Evolutionary conservation across 257 asterid genomes (phyloP).

Genomic region (Paraleonurus japonicus): DNA sequence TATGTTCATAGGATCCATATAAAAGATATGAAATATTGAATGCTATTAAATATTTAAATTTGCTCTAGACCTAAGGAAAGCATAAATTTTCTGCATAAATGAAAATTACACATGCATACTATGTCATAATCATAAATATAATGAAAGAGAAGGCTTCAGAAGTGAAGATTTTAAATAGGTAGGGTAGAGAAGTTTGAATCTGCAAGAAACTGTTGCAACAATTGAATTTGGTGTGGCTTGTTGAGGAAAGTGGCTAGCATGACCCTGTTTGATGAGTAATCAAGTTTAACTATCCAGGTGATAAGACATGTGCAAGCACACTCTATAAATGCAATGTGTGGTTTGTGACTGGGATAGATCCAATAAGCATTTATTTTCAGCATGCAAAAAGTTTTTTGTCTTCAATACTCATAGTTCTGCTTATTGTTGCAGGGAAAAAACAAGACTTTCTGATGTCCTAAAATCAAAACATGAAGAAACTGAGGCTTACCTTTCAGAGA

Average conservation of each 20-base stretch:
- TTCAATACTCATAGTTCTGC: conserved; percentile 18
- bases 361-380: conserved; percentile 3
- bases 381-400: neutral
- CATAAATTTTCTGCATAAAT: neutral
- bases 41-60: neutral
- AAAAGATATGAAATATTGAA: conserved; percentile 7
- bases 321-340: conserved; percentile 2
- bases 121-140: neutral
- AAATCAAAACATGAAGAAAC: conserved; percentile 91
- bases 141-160: neutral
- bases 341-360: neutral
- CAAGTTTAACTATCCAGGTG: neutral
- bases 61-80: conserved; percentile 3
- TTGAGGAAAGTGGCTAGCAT: neutral
- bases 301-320: neutral
- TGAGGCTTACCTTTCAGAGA: conserved; percentile 91
- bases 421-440: conserved; percentile 62
- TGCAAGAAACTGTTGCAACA: conserved; percentile 10
- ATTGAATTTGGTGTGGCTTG: conserved; percentile 1
- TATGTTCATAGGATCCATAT: neutral
- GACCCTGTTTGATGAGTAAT: neutral
- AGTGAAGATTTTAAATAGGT: neutral
- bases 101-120: neutral
- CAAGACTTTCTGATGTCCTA: conserved; percentile 58
- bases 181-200: conserved; percentile 10